Percentiles rank a stretch among this genome's conserved stretches.
phyloP scores from a whole-genome alignment of 495 filamentous ascomycete species.

The Penicillium canariense region DNA sequence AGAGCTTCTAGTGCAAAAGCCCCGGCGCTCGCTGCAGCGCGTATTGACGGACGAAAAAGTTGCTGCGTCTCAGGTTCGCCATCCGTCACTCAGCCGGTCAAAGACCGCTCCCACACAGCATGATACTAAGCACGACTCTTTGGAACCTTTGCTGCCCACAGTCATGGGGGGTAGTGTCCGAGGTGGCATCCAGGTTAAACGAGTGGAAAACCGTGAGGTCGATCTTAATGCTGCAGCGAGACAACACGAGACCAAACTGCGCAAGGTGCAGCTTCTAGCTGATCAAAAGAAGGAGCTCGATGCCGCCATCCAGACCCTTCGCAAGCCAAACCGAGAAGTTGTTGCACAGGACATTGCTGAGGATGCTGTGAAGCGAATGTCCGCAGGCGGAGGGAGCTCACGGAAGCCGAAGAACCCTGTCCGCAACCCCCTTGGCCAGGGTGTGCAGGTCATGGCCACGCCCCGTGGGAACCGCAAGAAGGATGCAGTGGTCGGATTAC shows the following conservation, averaged over 20 bases:
- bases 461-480: constrained; percentile 55
- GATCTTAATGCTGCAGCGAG: constrained; percentile 59
- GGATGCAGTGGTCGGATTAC: constrained; percentile 32
- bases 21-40: constrained; percentile 62
- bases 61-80: constrained; percentile 22
- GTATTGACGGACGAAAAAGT: constrained; percentile 68
- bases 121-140: constrained; percentile 36
- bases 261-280: constrained; percentile 66
- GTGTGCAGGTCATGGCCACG: constrained; percentile 74
- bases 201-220: constrained; percentile 64
- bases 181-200: constrained; percentile 57
- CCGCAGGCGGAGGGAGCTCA: constrained; percentile 31
- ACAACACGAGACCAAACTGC: constrained; percentile 62
- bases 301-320: constrained; percentile 76
- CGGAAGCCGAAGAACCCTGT: constrained; percentile 64
- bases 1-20: constrained; percentile 44
- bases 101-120: constrained; percentile 54
- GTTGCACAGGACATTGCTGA: constrained; percentile 72
- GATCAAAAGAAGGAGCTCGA: constrained; percentile 73
- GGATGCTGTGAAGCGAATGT: constrained; percentile 60
- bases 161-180: constrained; percentile 36
- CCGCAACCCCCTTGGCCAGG: constrained; percentile 55
- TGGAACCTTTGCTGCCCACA: constrained; percentile 37
- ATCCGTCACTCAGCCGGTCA: constrained; percentile 63
- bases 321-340: constrained; percentile 81